phyloP scores from a whole-genome alignment of 164 flowering plant species.

The Tetrastigma voinierianum region DNA sequence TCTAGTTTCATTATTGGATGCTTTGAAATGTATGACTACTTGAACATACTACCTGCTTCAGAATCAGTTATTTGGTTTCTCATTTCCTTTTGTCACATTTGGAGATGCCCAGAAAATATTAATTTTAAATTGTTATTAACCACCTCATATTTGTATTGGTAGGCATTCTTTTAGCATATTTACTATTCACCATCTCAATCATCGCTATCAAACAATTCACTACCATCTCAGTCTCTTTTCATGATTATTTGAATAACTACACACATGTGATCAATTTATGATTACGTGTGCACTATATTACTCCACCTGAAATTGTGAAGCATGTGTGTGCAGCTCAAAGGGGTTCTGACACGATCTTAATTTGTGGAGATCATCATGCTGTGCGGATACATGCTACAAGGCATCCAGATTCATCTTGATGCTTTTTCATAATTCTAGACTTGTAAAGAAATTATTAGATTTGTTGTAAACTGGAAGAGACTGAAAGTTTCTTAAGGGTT shows the following conservation, averaged over 20 bases:
- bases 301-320: background rate
- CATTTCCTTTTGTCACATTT: background rate
- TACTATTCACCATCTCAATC: no score
- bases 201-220: no score
- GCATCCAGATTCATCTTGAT: no score
- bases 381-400: no score
- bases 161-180: background rate
- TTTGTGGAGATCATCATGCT: background rate
- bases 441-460: no score
- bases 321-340: slow-evolving; percentile 61
- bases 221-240: background rate
- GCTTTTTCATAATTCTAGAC: no score
- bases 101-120: background rate
- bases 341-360: slow-evolving; percentile 73
- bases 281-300: background rate
- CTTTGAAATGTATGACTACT: background rate
- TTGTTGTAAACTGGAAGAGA: no score
- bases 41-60: background rate
- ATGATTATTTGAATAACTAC: background rate
- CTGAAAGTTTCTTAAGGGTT: no score
- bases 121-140: background rate
- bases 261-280: background rate
- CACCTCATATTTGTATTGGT: background rate
- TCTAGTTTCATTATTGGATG: background rate
- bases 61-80: background rate